Conservation (phyloP, 495 filamentous ascomycete genomes). For the Platismatia glauca region DNA sequence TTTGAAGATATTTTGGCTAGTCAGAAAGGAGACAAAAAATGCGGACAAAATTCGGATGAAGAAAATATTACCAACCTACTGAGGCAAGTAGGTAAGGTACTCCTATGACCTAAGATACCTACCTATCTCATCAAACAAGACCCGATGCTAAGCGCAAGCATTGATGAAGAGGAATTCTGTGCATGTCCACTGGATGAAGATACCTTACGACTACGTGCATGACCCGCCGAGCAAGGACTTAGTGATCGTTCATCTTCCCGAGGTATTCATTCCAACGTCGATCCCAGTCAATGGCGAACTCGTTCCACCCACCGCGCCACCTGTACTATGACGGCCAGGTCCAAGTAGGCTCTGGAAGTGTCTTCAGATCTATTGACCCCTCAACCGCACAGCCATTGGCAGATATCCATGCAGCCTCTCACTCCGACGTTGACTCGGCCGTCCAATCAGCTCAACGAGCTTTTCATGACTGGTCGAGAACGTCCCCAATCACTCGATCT, state of each 20-base stretch:
- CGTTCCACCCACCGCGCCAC: conserved; percentile 43
- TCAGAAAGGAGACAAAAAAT: not conserved
- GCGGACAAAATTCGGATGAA: no score
- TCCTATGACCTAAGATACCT: no score
- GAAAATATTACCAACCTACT: no score
- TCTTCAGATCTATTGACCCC: conserved; percentile 61
- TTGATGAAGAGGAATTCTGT: no score
- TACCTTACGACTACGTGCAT: not conserved
- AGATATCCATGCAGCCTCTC: conserved; percentile 53
- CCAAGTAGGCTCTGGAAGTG: conserved; percentile 48
- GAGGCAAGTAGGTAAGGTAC: no score
- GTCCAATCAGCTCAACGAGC: conserved; percentile 51
- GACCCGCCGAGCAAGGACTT: not conserved
- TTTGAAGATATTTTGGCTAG: not conserved
- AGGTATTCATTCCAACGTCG: not conserved
- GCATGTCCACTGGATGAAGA: no score
- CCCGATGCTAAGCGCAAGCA: not conserved
- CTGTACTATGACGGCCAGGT: conserved; percentile 61
- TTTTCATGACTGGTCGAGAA: conserved; percentile 59
- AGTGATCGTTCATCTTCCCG: not conserved
- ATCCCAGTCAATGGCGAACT: conserved; percentile 32
- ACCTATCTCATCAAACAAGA: not conserved
- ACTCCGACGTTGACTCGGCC: conserved; percentile 56
- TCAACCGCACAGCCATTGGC: conserved; percentile 55
- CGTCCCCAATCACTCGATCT: conserved; percentile 52